Conservation (phyloP, 371 early-diverging fungal species). For the Mucor circinelloides region DNA sequence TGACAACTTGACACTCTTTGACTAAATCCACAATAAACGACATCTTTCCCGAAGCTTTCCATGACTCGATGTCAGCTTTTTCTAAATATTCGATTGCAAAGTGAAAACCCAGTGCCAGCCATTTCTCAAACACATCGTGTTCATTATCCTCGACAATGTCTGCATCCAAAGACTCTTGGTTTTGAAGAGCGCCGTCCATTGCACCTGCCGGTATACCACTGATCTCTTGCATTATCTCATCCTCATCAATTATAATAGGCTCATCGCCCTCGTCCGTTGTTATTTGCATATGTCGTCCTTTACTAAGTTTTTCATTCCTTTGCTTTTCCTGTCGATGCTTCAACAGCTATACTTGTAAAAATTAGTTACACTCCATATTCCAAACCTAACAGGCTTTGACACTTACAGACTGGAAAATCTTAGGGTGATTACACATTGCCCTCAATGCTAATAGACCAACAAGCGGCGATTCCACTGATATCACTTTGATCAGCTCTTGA, state of each 20-base stretch:
- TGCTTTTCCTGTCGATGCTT: constrained; percentile 5
- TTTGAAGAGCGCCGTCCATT: background rate
- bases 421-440: constrained; percentile 76
- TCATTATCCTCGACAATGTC: constrained; percentile 8
- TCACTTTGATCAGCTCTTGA: constrained; percentile 3
- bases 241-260: background rate
- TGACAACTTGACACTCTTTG: constrained; percentile 30
- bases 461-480: constrained; percentile 1
- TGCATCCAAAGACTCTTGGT: background rate
- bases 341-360: constrained; percentile 7
- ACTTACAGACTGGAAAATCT: constrained; percentile 51
- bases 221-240: background rate
- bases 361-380: background rate
- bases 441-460: constrained; percentile 32
- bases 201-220: background rate
- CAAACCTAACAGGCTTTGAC: background rate
- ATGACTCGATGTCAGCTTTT: constrained; percentile 18
- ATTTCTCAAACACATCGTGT: constrained; percentile 1
- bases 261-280: background rate
- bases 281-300: background rate
- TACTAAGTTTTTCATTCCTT: constrained; percentile 6
- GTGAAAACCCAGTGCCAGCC: background rate
- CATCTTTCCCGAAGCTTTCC: constrained; percentile 34
- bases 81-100: constrained; percentile 5
- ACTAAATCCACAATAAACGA: constrained; percentile 24